phyloP scores from a whole-genome alignment of 1,284 basidiomycete genomes.

The Polyporus tsugae region DNA sequence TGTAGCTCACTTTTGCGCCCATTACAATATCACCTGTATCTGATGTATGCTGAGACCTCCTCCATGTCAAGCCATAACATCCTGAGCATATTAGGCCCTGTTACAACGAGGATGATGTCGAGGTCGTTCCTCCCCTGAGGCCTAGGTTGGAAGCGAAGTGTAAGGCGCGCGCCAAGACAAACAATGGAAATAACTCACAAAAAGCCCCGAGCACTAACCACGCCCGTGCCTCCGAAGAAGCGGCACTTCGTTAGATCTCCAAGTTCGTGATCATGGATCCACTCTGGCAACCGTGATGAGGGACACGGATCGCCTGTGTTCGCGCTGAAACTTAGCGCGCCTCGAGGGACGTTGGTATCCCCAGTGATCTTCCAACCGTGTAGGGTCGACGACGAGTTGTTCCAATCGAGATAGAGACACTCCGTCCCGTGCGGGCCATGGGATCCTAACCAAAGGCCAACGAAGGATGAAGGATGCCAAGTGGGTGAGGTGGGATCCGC shows the following conservation, averaged over 20 bases:
- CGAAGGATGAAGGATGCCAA: slow-evolving; percentile 33
- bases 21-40: slow-evolving; percentile 6
- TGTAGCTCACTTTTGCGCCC: neutral
- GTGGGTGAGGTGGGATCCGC: slow-evolving; percentile 19
- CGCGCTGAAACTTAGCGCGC: slow-evolving; percentile 35
- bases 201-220: slow-evolving; percentile 33
- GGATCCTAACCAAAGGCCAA: slow-evolving; percentile 41
- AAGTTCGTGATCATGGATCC: slow-evolving; percentile 12
- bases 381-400: slow-evolving; percentile 18
- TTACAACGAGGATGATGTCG: slow-evolving; percentile 14
- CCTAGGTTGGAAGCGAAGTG: neutral
- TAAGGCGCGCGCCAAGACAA: neutral
- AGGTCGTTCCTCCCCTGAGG: slow-evolving; percentile 7
- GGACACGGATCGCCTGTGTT: neutral
- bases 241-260: slow-evolving; percentile 11
- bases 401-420: slow-evolving; percentile 35
- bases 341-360: slow-evolving; percentile 41
- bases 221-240: slow-evolving; percentile 27
- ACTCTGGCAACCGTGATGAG: slow-evolving; percentile 4
- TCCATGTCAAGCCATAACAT: slow-evolving; percentile 20
- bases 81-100: neutral
- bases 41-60: slow-evolving; percentile 18
- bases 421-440: slow-evolving; percentile 40
- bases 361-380: slow-evolving; percentile 41
- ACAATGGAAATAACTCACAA: slow-evolving; percentile 24